Percentiles rank a stretch among this genome's conserved stretches.
Conservation (phyloP, 192 early-diverging fungal genomes). For the Entomortierella lignicola region DNA sequence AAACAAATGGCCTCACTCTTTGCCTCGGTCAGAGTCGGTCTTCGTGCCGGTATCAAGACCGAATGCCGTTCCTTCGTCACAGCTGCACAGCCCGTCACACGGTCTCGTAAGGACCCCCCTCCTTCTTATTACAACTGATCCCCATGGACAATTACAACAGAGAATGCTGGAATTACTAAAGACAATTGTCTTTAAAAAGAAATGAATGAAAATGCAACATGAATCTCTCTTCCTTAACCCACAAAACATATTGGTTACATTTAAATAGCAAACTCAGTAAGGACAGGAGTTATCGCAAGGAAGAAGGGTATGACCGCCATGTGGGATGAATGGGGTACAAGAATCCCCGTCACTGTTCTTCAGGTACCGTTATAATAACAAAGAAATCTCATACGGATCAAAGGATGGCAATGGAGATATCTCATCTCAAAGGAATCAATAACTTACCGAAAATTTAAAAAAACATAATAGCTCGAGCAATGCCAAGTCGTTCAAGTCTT, state of each 20-base stretch:
- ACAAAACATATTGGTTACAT: too few relatives aligned
- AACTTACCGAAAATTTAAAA: too few relatives aligned
- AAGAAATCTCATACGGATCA: background rate
- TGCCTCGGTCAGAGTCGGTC: slow-evolving; percentile 38
- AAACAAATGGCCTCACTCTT: slow-evolving; percentile 44
- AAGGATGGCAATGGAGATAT: too few relatives aligned
- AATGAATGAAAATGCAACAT: too few relatives aligned
- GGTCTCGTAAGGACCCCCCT: slow-evolving; percentile 38
- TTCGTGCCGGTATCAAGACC: slow-evolving; percentile 26
- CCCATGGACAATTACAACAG: too few relatives aligned
- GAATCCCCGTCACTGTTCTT: slow-evolving; percentile 90
- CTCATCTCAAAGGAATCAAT: too few relatives aligned
- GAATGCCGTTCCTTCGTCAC: slow-evolving; percentile 45
- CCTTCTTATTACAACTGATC: background rate
- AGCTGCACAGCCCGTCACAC: slow-evolving; percentile 42
- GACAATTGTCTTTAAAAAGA: too few relatives aligned
- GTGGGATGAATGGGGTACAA: slow-evolving; percentile 94
- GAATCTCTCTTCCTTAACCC: too few relatives aligned
- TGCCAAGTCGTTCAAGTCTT: slow-evolving; percentile 75
- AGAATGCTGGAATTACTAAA: too few relatives aligned
- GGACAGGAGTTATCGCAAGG: slow-evolving; percentile 84
- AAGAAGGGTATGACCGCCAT: slow-evolving; percentile 97
- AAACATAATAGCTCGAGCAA: slow-evolving; percentile 79
- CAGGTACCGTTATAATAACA: slow-evolving; percentile 71
- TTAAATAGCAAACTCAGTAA: slow-evolving; percentile 61